These are phyloP conservation scores for Daldinia childiae DNA, from an alignment of 495 filamentous ascomycete genomes.

Conservation along the genomic window DNA sequence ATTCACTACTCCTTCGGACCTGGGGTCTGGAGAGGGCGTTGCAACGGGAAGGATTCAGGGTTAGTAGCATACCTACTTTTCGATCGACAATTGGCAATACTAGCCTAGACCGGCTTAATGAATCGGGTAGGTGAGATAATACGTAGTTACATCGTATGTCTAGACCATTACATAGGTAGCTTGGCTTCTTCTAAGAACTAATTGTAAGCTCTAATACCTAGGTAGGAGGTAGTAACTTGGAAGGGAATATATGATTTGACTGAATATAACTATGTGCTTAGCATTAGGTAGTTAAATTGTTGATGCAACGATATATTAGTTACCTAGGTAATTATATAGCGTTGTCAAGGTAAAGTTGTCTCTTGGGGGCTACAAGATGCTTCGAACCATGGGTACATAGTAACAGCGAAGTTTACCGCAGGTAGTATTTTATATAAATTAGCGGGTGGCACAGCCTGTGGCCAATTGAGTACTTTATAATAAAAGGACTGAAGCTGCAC, in stretches of 20 bases:
- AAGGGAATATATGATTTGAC: background rate
- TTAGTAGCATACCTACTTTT: conserved; percentile 7
- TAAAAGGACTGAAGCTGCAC: background rate
- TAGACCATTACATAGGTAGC: background rate
- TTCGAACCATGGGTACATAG: background rate
- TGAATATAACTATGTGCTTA: background rate
- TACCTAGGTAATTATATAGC: background rate
- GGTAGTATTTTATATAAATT: conserved; percentile 7
- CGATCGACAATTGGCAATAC: conserved; percentile 12
- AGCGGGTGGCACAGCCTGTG: background rate
- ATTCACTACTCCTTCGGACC: conserved; percentile 8
- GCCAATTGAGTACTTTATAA: background rate
- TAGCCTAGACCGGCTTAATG: background rate
- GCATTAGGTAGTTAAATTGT: background rate
- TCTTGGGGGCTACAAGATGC: background rate
- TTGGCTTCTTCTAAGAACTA: background rate
- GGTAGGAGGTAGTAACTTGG: background rate
- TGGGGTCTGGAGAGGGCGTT: conserved; percentile 18
- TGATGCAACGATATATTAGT: background rate
- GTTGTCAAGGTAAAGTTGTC: background rate
- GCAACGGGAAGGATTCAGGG: conserved; percentile 29
- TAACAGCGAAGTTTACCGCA: background rate
- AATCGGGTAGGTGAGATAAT: conserved; percentile 10
- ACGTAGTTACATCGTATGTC: background rate
- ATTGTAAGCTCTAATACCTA: background rate